Evolutionary conservation across 177 flowering plant genomes (phyloP), one percentile per base, ranked within the genome.

Genomic region (Vitis hybrid): DNA sequence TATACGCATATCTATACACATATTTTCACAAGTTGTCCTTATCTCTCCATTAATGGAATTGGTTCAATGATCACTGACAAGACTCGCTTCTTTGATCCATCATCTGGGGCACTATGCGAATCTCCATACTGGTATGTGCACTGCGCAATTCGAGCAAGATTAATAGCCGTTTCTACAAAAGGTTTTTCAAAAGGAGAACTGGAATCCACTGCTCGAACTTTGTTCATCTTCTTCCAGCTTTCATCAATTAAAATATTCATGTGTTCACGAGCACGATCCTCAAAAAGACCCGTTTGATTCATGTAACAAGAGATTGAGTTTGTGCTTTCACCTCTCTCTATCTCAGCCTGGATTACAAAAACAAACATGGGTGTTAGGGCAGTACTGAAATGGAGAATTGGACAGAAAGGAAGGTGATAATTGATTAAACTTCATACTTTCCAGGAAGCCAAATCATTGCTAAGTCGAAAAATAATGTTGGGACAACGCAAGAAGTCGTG

Each of bases 111-210:
- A 17, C 82, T 79, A 74, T 65, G 75, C 12, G 73, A 79, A 76
- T 83, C 86, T 63, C 84, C 86, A 58, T 81, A 11, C 30, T 78
- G 78, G 73, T 83, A 83, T 3, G 61, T 46, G 52, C 76, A 77
- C 1, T 73, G 77, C 2, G 81, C 12, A 8, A 70, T 74, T 46
- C 82, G 53, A 58, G 80, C 84, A 64, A 78, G 78, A 48, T 74
- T 78, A 6, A 74, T 35, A 2, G 73, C 63, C 24, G 56, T 64
- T 57, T 71, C 73, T 1, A 73, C 70, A 18, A 81, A 81, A 20
- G 35, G 4, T 30, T 70, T 48, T 2, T 54, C 13, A 32, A 82
- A 83, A 2, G 73, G 67, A n/a, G 24, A 21, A 21, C 24, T 21
- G 24, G 69, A 56, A 41, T n/a, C 52, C 10, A 18, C 27, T 4